Evolutionary conservation across 164 flowering plant genomes (phyloP), one percentile per base, ranked within the genome.

Genomic region (Cinnamomum micranthum): DNA sequence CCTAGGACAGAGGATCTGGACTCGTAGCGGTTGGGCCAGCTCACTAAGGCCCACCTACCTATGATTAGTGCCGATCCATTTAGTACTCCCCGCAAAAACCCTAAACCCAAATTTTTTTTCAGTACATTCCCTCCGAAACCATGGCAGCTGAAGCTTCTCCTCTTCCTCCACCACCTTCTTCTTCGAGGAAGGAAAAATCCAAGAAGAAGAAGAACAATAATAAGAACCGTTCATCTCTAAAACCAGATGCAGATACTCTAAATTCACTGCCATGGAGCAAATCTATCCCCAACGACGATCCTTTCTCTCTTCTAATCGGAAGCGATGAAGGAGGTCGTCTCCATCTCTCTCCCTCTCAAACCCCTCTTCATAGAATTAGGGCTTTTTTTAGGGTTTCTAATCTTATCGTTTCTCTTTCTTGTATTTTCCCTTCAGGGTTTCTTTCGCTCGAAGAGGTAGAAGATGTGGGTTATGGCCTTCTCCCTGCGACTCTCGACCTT

Each of bases 361-460:
- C 6, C 58, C 13, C 11, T 33, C 41, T 17, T 50, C 69, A 2
- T 14, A 5, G 28, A 60, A 60, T 19, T 69, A 60, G 24, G 14
- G 24, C 4, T 50, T 68, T 52, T 52, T 68, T 5, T 15, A 31
- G 35, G 35, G 35, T 4, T 31, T 31, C 35, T 31, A 31, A 14
- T 66, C 7, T 1, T 66, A 31, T 41, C 2, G 17, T 10, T 3
- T 28, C 15, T 47, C 19, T 23, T 5, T 25, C 60, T 66, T 20
- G 24, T 19, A 31, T 52, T 31, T 67, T 15, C 27, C 27, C 19
- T 12, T 27, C 7, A 92, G 97, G 98, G 19, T 89, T 94, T 80
- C 86, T 92, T 47, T 87, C 93, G 3, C 90, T 94, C 4, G 98
- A 94, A 80, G 98, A 94, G 88, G 86, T 94, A 77, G 94, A 94